phyloP scores from a whole-genome alignment of 2,329 filamentous ascomycete species.

The Exophiala xenobiotica region DNA sequence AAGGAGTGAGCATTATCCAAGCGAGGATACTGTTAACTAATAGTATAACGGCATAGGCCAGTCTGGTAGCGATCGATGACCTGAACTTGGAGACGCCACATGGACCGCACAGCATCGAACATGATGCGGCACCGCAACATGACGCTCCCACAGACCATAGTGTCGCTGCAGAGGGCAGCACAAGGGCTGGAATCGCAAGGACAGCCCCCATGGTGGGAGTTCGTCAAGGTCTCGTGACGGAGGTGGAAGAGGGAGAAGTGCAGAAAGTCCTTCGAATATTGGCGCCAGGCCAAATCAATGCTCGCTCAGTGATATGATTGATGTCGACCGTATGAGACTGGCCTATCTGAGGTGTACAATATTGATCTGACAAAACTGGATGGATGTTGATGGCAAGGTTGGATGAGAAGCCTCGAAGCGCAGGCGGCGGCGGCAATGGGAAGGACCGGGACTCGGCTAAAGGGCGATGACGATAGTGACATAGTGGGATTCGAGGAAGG shows the following conservation, averaged over 20 bases:
- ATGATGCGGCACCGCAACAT: conserved; percentile 95
- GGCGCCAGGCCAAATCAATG: not conserved
- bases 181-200: conserved; percentile 84
- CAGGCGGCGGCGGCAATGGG: conserved; percentile 5
- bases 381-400: not conserved
- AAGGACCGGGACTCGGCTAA: not conserved
- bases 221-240: not conserved
- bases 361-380: too few species aligned
- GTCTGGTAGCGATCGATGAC: conserved; percentile 95
- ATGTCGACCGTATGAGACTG: too few species aligned
- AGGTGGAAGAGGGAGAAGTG: too few species aligned
- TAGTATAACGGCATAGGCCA: conserved; percentile 91
- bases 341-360: too few species aligned
- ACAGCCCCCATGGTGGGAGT: conserved; percentile 74
- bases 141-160: conserved; percentile 80
- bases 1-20: conserved; percentile 99
- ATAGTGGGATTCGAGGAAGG: not conserved
- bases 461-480: not conserved
- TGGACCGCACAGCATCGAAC: conserved; percentile 90
- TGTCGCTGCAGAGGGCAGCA: conserved; percentile 79
- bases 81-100: conserved; percentile 98
- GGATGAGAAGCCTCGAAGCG: conserved; percentile 3
- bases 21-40: conserved; percentile 95
- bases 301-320: not conserved
- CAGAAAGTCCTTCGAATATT: not conserved